Evolutionary conservation across 192 early-diverging fungal genomes (phyloP), one percentile per base, ranked within the genome.

Genomic region (Funneliformis geosporum): DNA sequence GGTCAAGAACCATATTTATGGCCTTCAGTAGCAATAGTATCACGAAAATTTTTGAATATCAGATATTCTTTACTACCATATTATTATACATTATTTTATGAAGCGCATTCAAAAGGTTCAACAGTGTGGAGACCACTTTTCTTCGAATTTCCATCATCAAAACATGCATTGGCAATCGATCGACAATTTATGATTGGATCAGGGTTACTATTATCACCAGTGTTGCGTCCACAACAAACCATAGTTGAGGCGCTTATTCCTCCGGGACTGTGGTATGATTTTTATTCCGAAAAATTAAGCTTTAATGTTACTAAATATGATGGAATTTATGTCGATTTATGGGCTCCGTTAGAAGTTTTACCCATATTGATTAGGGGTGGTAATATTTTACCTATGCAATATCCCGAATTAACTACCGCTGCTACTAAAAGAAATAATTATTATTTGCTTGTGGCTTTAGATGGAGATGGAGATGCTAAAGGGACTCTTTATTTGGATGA

Each of bases 1-100:
- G 73, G 85, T 23, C 93, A 93, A 79, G 92, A 94, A 82, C 87
- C 90, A 4, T 93, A 92, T 62, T 60, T 86, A 9, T 93, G 91
- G 91, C 79, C 82, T 33, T 60, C 70, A 10, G 91, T 93, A 27
- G 85, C 90, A 14, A 87, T 89, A 62, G 85, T 88, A 23, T 79
- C 86, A 11, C 81, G 87, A 16, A 86, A 86, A 23, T 89, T 89
- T 0, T 78, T 93, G 23, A 50, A 60, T 38, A 83, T 90, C 55
- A 88, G 92, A n/a, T 93, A 93, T 66, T 80, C 83, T 7, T 64
- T 93, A 43, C 46, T 93, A 25, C 88, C 92, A 16, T 92, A 93
- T 70, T 82, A 81, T n/a, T 93, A 93, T 72, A 89, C 92, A 0
- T 59, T 81, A 11, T 88, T 87, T 50, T 83, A 90, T 67, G 72